Evolutionary conservation across 176 grass and related monocot genomes (phyloP), one percentile per base, ranked within the genome.

Genomic region (Bonia amplexicaulis): DNA sequence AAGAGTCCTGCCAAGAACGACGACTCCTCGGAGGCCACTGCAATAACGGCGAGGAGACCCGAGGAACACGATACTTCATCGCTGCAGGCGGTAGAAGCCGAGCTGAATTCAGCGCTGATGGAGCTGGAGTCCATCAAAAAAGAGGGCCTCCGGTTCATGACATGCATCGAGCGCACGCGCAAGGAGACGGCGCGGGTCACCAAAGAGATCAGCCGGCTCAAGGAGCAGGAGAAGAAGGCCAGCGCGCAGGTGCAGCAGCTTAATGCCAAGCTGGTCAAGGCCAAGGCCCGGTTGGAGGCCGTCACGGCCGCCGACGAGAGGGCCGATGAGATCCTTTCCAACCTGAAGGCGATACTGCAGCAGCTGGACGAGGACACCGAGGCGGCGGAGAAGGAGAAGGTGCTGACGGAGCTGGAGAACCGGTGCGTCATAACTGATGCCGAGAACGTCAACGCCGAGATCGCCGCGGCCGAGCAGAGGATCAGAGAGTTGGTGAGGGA

Each of bases 91-190:
- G 74, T 78, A 2, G 85, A 90, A 54, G 69, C 80, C 3, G 88
- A 92, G 74, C 72, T 95, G 52, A 33, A 53, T 12, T 84, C 78
- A 39, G 87, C 82, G 45, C 91, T 81, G 73, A 79, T 70, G 41
- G 93, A 98, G 72, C 74, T 90, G 60, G 91, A 63, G 35, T 74
- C 70, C 12, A 57, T 93, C 57, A 98, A 89, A 16, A 88, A 87
- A 27, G 91, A 92, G 65, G 86, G 83, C 4, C 73, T 71, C 47
- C 89, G 85, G 49, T 78, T 95, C n/a, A 87, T 82, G 74, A 31
- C 15, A 67, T 89, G 88, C 61, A 80, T 91, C 77, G 88, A 94
- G 51, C 73, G 60, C 35, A 68, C 87, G 51, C 89, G 91, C 42
- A 19, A 33, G 26, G 96, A 98, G 82, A 74, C 79, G 53, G 74